Evolutionary conservation across 2,329 filamentous ascomycete species (phyloP).

Genomic region (Trichophyton equinum): DNA sequence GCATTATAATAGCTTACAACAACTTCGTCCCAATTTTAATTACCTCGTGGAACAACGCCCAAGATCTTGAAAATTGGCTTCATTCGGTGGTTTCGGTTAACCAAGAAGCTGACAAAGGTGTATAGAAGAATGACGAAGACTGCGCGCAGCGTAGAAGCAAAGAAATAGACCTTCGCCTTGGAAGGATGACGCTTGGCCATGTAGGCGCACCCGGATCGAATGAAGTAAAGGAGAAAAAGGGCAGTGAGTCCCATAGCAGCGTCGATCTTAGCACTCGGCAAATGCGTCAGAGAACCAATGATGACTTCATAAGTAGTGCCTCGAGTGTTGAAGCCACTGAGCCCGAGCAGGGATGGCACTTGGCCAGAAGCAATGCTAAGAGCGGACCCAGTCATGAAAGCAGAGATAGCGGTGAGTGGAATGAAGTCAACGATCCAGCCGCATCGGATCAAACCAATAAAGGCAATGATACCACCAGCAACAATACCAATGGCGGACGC

Average conservation of each 20-base stretch:
- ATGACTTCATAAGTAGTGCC: constrained; percentile 70
- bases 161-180: constrained; percentile 68
- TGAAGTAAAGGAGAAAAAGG: constrained; percentile 61
- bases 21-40: constrained; percentile 11
- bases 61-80: constrained; percentile 63
- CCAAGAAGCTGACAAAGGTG: constrained; percentile 77
- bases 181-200: constrained; percentile 57
- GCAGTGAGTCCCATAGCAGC: constrained; percentile 81
- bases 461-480: constrained; percentile 61
- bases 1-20: constrained; percentile 7
- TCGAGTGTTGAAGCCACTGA: constrained; percentile 57
- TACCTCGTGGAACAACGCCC: constrained; percentile 62
- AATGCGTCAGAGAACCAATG: constrained; percentile 65
- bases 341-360: constrained; percentile 67
- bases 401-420: constrained; percentile 75
- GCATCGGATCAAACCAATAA: constrained; percentile 63
- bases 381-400: constrained; percentile 94
- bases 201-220: constrained; percentile 53
- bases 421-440: constrained; percentile 93
- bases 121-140: constrained; percentile 86
- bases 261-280: constrained; percentile 57
- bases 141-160: constrained; percentile 77
- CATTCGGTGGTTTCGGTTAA: constrained; percentile 55
- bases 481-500: constrained; percentile 70
- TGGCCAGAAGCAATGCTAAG: constrained; percentile 80